Percentiles rank a stretch among this genome's conserved stretches.
These are phyloP conservation scores for Tubosaeta sp. DNA, from an alignment of 768 basidiomycete species.

Conservation along the genomic window DNA sequence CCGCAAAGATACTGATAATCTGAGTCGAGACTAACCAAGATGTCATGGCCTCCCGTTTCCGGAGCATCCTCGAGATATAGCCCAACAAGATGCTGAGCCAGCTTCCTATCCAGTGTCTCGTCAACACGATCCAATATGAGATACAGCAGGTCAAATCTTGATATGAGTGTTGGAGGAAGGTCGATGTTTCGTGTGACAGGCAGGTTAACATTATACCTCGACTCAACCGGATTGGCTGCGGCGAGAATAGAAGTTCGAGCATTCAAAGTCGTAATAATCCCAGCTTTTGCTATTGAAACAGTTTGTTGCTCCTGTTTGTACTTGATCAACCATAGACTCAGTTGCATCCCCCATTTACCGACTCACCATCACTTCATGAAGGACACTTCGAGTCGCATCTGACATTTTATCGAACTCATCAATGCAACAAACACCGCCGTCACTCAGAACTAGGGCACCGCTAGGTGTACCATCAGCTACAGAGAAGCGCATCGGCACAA, in stretches of 20 bases:
- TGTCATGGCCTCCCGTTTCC: constrained; percentile 51
- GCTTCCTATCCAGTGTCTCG: constrained; percentile 74
- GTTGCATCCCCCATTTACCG: not conserved
- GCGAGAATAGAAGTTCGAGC: constrained; percentile 98
- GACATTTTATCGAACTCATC: constrained; percentile 99
- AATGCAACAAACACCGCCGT: constrained; percentile 97
- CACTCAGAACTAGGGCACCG: constrained; percentile 90
- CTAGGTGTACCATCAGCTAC: constrained; percentile 34
- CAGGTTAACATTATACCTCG: constrained; percentile 87
- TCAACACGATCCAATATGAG: constrained; percentile 94
- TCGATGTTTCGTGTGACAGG: constrained; percentile 97
- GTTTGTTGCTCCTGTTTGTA: constrained; percentile 93
- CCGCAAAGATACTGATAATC: not conserved
- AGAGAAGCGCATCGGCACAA: not conserved
- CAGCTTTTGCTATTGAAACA: constrained; percentile 97
- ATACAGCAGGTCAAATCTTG: constrained; percentile 95
- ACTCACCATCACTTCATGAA: constrained; percentile 96
- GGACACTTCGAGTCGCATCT: constrained; percentile 91
- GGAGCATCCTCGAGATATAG: constrained; percentile 93
- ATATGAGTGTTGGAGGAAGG: constrained; percentile 95
- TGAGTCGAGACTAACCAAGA: constrained; percentile 54
- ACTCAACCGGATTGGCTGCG: constrained; percentile 95
- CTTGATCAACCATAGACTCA: not conserved
- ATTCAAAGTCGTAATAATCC: constrained; percentile 97
- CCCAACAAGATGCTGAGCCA: constrained; percentile 91